These are phyloP conservation scores for Fusarium circinatum DNA, from an alignment of 2,329 filamentous ascomycete genomes.

Conservation along the genomic window DNA sequence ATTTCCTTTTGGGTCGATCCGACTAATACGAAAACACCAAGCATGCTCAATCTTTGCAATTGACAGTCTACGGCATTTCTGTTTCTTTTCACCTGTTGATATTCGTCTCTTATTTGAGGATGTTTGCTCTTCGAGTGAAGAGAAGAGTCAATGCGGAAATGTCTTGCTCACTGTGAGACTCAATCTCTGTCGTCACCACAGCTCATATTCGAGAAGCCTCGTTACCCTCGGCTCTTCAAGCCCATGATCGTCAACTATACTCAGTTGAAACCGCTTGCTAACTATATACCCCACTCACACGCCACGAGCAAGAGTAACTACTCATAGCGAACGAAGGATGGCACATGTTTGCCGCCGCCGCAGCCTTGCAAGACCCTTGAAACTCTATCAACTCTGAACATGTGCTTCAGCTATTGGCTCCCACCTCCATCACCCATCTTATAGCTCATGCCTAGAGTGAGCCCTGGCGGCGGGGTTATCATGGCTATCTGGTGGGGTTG, in stretches of 20 bases:
- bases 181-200: not conserved
- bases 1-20: constrained; percentile 17
- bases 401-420: constrained; percentile 58
- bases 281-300: constrained; percentile 36
- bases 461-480: constrained; percentile 41
- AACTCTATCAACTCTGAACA: constrained; percentile 45
- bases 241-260: constrained; percentile 20
- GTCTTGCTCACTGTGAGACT: too few species aligned
- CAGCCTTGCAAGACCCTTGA: constrained; percentile 41
- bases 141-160: not conserved
- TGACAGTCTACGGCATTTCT: not conserved
- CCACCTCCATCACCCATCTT: constrained; percentile 34
- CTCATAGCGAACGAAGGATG: constrained; percentile 41
- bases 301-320: constrained; percentile 17
- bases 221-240: not conserved
- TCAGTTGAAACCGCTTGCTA: constrained; percentile 7
- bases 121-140: not conserved
- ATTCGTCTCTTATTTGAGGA: too few species aligned
- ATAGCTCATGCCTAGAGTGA: constrained; percentile 8
- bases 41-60: constrained; percentile 1
- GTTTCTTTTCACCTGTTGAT: not conserved
- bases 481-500: constrained; percentile 37
- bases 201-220: not conserved
- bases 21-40: constrained; percentile 31
- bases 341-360: constrained; percentile 40